These are phyloP conservation scores for Trichoderma simmonsii DNA, from an alignment of 2,329 filamentous ascomycete genomes.

Conservation along the genomic window DNA sequence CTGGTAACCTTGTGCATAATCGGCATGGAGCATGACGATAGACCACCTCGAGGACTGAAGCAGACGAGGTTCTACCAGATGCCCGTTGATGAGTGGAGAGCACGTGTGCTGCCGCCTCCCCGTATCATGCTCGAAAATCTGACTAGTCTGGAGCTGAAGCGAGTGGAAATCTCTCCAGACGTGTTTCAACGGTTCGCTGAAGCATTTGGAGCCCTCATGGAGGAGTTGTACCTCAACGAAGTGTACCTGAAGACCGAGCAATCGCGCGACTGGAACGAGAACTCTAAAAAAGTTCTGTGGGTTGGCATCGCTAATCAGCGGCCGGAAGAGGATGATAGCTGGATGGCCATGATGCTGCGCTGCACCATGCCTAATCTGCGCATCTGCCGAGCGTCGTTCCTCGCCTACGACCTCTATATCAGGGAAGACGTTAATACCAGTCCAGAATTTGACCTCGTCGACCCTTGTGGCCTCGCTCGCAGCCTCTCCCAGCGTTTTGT, in stretches of 20 bases:
- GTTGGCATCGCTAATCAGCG: constrained; percentile 44
- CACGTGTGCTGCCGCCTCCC: constrained; percentile 37
- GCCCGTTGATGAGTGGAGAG: constrained; percentile 39
- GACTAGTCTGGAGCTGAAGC: constrained; percentile 43
- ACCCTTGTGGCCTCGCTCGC: constrained; percentile 41
- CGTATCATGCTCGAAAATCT: constrained; percentile 37
- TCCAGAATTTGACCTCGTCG: constrained; percentile 40
- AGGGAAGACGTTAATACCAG: constrained; percentile 29
- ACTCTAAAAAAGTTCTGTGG: constrained; percentile 40
- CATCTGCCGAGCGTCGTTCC: constrained; percentile 43
- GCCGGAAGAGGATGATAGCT: constrained; percentile 36
- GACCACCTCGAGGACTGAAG: constrained; percentile 36
- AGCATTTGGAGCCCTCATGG: constrained; percentile 38
- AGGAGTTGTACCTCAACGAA: constrained; percentile 45
- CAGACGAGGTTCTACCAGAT: constrained; percentile 38
- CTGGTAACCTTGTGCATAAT: constrained; percentile 48
- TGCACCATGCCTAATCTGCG: constrained; percentile 35
- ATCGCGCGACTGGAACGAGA: constrained; percentile 32
- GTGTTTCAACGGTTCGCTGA: constrained; percentile 35
- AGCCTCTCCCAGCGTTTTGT: constrained; percentile 46
- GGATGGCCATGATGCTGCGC: constrained; percentile 44
- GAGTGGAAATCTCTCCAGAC: constrained; percentile 38
- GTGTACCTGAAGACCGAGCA: constrained; percentile 45
- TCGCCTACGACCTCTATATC: constrained; percentile 43
- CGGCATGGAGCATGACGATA: constrained; percentile 42